Conservation (phyloP, 306 rosid species). For the cucumber (Cucumis sativus) region DNA sequence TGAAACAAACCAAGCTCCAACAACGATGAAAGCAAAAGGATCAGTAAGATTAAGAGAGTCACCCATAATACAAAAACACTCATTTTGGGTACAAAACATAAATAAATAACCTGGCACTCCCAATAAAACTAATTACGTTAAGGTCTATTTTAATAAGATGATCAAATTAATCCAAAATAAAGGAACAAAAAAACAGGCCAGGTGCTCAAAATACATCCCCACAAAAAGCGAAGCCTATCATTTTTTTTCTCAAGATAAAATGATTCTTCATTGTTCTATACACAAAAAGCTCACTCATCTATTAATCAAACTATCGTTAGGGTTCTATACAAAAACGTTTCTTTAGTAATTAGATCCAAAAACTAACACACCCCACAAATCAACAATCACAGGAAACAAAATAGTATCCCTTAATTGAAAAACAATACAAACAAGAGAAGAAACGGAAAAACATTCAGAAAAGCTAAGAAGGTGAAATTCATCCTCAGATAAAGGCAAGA, state of each 20-base stretch:
- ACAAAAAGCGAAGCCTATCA: not conserved
- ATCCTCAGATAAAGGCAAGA: not conserved
- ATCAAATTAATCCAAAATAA: not conserved
- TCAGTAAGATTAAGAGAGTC: not conserved
- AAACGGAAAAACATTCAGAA: not conserved
- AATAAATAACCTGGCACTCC: not conserved
- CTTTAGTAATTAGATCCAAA: not conserved
- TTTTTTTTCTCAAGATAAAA: not conserved
- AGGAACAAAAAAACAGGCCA: not conserved
- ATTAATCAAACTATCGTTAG: not conserved
- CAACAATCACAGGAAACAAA: not conserved
- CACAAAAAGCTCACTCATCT: not conserved
- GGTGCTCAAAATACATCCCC: slow-evolving; percentile 6
- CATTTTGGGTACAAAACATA: not conserved
- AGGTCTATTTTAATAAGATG: not conserved
- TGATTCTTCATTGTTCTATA: slow-evolving; percentile 6
- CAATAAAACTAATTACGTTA: not conserved
- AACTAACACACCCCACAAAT: not conserved
- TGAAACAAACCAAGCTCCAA: not conserved
- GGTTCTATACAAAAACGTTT: not conserved
- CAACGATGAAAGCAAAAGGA: not conserved
- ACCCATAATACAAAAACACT: not conserved
- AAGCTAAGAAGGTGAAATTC: not conserved
- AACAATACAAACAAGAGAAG: not conserved
- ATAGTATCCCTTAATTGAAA: not conserved